These are phyloP conservation scores for Phytophthora sojae DNA, from an alignment of 352 stramenopile species.

Conservation along the genomic window DNA sequence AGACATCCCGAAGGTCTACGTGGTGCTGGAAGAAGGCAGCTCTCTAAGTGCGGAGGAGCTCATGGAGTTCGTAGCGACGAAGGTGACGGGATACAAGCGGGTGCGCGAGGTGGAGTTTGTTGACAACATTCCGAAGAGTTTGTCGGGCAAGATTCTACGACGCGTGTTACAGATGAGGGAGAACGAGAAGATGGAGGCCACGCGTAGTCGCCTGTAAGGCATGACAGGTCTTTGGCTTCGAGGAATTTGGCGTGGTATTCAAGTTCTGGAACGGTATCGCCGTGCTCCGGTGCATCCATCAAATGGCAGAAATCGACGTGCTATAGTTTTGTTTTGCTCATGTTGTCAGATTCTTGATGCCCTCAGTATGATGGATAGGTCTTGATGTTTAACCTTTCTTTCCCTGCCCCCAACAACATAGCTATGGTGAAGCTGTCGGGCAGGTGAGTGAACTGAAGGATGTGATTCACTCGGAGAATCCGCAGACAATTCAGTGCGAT, in stretches of 20 bases:
- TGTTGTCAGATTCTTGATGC: too few species aligned
- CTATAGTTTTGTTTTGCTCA: too few species aligned
- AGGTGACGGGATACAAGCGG: conserved; percentile 90
- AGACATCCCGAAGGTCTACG: conserved; percentile 86
- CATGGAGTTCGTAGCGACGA: conserved; percentile 77
- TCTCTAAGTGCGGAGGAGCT: conserved; percentile 31
- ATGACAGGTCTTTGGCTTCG: not conserved
- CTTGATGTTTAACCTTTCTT: too few species aligned
- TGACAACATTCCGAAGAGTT: conserved; percentile 87
- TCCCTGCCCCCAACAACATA: too few species aligned
- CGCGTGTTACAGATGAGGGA: conserved; percentile 70
- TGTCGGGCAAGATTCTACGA: conserved; percentile 91
- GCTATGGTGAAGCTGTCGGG: too few species aligned
- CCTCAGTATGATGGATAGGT: too few species aligned
- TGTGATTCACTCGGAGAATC: too few species aligned
- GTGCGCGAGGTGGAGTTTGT: conserved; percentile 89
- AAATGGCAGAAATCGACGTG: too few species aligned
- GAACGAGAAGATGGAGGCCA: conserved; percentile 45
- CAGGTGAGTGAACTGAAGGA: too few species aligned
- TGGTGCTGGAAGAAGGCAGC: conserved; percentile 70
- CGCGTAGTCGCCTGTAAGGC: conserved; percentile 23
- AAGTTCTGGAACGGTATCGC: not conserved
- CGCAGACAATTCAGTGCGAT: too few species aligned
- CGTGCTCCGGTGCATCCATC: too few species aligned
- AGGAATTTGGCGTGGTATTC: not conserved